A percentile compares a stretch with the other conserved stretches of the same genome.
Evolutionary conservation across 1,139 yeast genomes (phyloP).

Genomic region (Petasospora rhodanensis): DNA sequence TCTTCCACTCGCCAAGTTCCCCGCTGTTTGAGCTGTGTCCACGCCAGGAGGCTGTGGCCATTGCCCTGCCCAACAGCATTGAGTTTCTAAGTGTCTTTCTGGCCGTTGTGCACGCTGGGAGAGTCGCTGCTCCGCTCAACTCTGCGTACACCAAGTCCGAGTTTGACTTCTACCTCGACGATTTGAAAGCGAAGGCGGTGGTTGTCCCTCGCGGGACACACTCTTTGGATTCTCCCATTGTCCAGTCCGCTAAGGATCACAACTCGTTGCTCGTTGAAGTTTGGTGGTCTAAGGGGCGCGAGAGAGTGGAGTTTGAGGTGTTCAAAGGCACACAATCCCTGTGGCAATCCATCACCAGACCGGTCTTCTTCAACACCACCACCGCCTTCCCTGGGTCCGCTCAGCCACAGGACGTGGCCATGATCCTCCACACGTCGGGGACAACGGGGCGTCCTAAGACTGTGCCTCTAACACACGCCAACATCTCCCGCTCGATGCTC

Average conservation of each 20-base stretch:
- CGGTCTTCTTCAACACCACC: conserved; percentile 28
- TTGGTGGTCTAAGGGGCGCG: conserved; percentile 37
- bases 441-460: conserved; percentile 72
- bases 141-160: conserved; percentile 55
- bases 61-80: conserved; percentile 53
- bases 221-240: conserved; percentile 35
- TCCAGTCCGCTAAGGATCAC: conserved; percentile 45
- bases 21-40: conserved; percentile 31
- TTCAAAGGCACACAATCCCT: conserved; percentile 28
- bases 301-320: conserved; percentile 38
- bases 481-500: conserved; percentile 51
- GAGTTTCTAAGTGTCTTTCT: conserved; percentile 53
- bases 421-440: conserved; percentile 65
- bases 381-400: conserved; percentile 38
- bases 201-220: conserved; percentile 50
- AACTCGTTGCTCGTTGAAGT: conserved; percentile 47
- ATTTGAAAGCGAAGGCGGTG: conserved; percentile 49
- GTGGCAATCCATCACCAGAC: conserved; percentile 28
- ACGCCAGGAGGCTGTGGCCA: conserved; percentile 47
- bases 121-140: conserved; percentile 62
- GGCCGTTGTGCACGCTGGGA: conserved; percentile 48
- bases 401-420: conserved; percentile 47
- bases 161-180: conserved; percentile 57
- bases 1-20: conserved; percentile 34
- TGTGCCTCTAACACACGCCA: conserved; percentile 60